These are phyloP conservation scores for Glycine soja DNA, from an alignment of 306 rosid genomes.

Conservation along the genomic window DNA sequence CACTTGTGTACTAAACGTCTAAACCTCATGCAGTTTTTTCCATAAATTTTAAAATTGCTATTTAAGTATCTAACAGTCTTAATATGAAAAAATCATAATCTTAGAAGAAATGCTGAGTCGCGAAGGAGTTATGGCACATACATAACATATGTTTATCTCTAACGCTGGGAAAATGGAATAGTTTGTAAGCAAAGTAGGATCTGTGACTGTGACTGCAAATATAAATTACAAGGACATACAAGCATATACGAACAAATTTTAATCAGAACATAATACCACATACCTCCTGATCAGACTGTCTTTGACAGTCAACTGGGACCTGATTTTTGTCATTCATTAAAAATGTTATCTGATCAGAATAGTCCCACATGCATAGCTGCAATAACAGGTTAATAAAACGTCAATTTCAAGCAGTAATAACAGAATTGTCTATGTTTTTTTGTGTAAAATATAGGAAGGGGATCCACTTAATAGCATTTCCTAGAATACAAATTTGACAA, in stretches of 20 bases:
- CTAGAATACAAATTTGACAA: neutral
- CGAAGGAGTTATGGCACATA: conserved; percentile 23
- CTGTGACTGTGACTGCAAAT: neutral
- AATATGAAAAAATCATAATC: conserved; percentile 32
- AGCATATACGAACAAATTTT: conserved; percentile 17
- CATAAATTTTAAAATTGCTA: neutral
- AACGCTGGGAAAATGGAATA: conserved; percentile 26
- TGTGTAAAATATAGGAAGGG: neutral
- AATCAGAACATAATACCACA: conserved; percentile 34
- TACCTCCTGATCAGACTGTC: conserved; percentile 86
- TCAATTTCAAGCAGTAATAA: conserved; percentile 47
- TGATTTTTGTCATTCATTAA: conserved; percentile 58
- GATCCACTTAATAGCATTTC: neutral
- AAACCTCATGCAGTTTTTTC: conserved; percentile 20
- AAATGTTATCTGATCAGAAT: conserved; percentile 77
- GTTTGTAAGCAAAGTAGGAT: conserved; percentile 23
- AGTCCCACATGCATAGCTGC: conserved; percentile 92
- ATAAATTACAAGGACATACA: conserved; percentile 24
- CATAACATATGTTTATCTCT: conserved; percentile 29
- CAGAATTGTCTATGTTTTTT: neutral
- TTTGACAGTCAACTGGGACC: conserved; percentile 62
- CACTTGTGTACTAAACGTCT: neutral
- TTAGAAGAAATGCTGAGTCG: conserved; percentile 30
- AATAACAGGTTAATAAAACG: conserved; percentile 44
- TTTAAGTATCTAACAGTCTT: conserved; percentile 32